Conservation (phyloP, 208 protist species). For the Strigomonas galati region DNA sequence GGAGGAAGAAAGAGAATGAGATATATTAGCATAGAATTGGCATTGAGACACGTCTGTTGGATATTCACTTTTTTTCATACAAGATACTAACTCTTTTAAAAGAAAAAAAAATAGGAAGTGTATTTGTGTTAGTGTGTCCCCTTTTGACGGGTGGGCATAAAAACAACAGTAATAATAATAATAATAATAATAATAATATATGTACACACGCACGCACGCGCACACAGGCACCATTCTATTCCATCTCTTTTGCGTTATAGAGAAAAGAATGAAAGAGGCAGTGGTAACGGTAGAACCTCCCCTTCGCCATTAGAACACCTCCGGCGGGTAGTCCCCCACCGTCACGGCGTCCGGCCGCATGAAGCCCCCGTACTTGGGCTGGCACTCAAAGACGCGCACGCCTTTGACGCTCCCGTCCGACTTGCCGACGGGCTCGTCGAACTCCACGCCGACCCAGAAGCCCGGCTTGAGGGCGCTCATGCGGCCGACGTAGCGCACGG, state of each 20-base stretch:
- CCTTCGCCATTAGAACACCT: constrained; percentile 66
- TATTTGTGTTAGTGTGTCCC: not conserved
- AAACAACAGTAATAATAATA: constrained; percentile 1
- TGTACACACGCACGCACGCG: not conserved
- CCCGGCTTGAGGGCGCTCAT: constrained; percentile 78
- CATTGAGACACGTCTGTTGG: constrained; percentile 16
- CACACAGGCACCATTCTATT: not conserved
- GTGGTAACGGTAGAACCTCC: not conserved
- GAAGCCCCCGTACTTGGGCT: constrained; percentile 78
- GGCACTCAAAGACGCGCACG: constrained; percentile 83
- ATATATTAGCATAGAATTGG: constrained; percentile 1
- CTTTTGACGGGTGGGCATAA: too few relatives aligned
- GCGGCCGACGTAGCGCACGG: constrained; percentile 85
- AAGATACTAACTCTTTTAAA: not conserved
- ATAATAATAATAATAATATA: constrained; percentile 2
- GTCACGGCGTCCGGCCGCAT: constrained; percentile 84
- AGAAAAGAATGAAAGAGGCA: too few relatives aligned
- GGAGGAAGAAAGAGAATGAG: not conserved
- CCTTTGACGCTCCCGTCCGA: constrained; percentile 92
- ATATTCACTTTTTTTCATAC: too few relatives aligned
- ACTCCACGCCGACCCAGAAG: constrained; percentile 91
- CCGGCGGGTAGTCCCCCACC: constrained; percentile 88
- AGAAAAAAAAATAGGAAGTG: constrained; percentile 2
- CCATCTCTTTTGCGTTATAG: not conserved
- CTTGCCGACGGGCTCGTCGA: constrained; percentile 95